These are phyloP conservation scores for Silene conica DNA, from an alignment of 148 eudicot species.

Conservation along the genomic window DNA sequence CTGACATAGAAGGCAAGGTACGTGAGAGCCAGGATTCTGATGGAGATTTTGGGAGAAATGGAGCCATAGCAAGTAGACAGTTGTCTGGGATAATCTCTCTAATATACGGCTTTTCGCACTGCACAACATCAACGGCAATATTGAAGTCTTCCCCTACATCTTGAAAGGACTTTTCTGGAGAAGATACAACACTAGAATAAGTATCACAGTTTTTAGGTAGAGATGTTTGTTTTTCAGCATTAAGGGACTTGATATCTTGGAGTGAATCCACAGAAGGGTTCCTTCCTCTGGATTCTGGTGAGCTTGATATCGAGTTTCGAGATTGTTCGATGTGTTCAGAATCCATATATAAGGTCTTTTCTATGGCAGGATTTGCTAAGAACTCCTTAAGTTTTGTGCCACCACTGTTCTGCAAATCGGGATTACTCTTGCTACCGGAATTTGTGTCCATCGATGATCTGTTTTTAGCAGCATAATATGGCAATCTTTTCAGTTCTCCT, in stretches of 20 bases:
- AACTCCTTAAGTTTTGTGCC: slow-evolving; percentile 17
- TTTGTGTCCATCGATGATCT: slow-evolving; percentile 23
- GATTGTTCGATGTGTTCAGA: slow-evolving; percentile 40
- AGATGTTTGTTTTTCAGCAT: slow-evolving; percentile 15
- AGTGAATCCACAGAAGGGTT: slow-evolving; percentile 35
- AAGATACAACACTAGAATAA: neutral
- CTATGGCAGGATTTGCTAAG: slow-evolving; percentile 32
- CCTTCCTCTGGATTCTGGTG: slow-evolving; percentile 30
- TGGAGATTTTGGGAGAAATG: slow-evolving; percentile 71
- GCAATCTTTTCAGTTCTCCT: slow-evolving; percentile 23
- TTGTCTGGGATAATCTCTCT: slow-evolving; percentile 13
- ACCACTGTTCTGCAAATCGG: no score
- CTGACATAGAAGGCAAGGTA: slow-evolving; percentile 58
- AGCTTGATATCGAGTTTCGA: slow-evolving; percentile 31
- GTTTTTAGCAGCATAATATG: slow-evolving; percentile 23
- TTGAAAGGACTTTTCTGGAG: slow-evolving; percentile 21
- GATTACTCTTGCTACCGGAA: slow-evolving; percentile 12
- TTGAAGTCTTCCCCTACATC: slow-evolving; percentile 14
- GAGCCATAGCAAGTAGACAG: slow-evolving; percentile 35
- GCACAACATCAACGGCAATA: neutral
- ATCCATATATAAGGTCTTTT: slow-evolving; percentile 65
- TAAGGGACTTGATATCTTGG: slow-evolving; percentile 31
- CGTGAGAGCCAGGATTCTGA: slow-evolving; percentile 95
- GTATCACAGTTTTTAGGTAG: slow-evolving; percentile 3
- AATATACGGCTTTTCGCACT: neutral